phyloP scores from a whole-genome alignment of 139 green algal genomes.

The Chlorella sp. region DNA sequence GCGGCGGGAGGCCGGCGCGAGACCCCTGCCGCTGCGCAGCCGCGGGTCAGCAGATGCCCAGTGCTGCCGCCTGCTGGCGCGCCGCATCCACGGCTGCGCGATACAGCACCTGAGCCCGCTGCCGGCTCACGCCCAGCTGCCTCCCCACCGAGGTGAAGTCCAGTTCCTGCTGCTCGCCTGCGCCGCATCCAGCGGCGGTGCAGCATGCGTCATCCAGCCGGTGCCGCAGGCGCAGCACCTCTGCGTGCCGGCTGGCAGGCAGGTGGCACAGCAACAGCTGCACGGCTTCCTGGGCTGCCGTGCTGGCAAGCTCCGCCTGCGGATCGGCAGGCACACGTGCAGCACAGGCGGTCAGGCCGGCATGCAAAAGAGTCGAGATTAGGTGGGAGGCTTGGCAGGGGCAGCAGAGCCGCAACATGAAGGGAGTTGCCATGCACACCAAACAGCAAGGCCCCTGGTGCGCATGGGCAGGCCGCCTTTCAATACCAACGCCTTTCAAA shows the following conservation, averaged over 20 bases:
- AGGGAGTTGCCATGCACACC: not conserved
- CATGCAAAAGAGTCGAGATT: not conserved
- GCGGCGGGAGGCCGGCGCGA: too few relatives aligned
- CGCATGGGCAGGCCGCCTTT: not conserved
- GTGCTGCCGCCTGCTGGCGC: not conserved
- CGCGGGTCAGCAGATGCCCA: not conserved
- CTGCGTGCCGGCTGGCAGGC: not conserved
- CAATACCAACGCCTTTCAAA: too few relatives aligned
- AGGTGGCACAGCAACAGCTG: constrained; percentile 1
- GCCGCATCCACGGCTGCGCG: not conserved
- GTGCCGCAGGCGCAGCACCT: constrained; percentile 20
- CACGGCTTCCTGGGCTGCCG: not conserved
- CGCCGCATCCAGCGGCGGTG: too few relatives aligned
- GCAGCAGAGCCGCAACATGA: too few relatives aligned
- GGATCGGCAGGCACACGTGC: not conserved
- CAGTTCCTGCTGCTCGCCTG: not conserved
- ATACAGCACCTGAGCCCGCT: not conserved
- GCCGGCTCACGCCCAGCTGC: constrained; percentile 21
- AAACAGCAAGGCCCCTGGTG: not conserved
- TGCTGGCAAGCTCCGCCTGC: not conserved
- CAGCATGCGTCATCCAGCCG: not conserved
- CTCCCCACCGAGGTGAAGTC: not conserved
- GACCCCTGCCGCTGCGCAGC: too few relatives aligned
- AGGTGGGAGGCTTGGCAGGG: not conserved
- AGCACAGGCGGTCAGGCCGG: not conserved